These are phyloP conservation scores for Beauveria varroae DNA, from an alignment of 2,329 filamentous ascomycete species.

Conservation along the genomic window DNA sequence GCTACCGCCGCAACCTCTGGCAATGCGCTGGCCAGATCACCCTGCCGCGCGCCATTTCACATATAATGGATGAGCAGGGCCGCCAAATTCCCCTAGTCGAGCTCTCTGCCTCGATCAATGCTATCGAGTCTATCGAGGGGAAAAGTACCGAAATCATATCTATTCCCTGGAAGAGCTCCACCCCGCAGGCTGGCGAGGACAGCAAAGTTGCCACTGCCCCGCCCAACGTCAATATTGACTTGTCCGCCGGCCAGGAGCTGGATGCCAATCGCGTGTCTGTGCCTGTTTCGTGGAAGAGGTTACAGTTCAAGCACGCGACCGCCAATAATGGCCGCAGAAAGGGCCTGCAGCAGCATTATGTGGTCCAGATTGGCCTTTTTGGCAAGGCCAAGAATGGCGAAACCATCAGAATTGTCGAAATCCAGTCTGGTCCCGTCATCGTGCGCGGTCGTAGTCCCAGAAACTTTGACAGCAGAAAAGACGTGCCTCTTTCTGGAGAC, in stretches of 20 bases:
- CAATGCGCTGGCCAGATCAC: constrained; percentile 86
- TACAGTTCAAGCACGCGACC: constrained; percentile 94
- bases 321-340: constrained; percentile 93
- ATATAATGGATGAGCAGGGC: constrained; percentile 66
- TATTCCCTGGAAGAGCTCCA: constrained; percentile 85
- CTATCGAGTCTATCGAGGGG: constrained; percentile 85
- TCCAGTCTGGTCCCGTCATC: constrained; percentile 88
- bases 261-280: constrained; percentile 74
- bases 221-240: constrained; percentile 46
- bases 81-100: constrained; percentile 70
- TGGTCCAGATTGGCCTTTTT: constrained; percentile 76
- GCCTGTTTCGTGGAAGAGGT: constrained; percentile 83
- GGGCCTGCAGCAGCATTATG: constrained; percentile 90
- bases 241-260: constrained; percentile 56
- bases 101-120: constrained; percentile 73
- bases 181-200: constrained; percentile 46
- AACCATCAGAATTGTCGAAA: constrained; percentile 68
- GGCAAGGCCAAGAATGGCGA: constrained; percentile 65
- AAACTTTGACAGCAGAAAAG: constrained; percentile 88
- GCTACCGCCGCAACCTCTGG: constrained; percentile 90
- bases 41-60: constrained; percentile 63
- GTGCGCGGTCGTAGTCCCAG: constrained; percentile 86
- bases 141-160: constrained; percentile 91
- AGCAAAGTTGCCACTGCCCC: constrained; percentile 43
- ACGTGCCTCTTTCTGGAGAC: constrained; percentile 62